Base-by-base conservation (phyloP, 257 asterid species). In the Solanum microdontum region DNA sequence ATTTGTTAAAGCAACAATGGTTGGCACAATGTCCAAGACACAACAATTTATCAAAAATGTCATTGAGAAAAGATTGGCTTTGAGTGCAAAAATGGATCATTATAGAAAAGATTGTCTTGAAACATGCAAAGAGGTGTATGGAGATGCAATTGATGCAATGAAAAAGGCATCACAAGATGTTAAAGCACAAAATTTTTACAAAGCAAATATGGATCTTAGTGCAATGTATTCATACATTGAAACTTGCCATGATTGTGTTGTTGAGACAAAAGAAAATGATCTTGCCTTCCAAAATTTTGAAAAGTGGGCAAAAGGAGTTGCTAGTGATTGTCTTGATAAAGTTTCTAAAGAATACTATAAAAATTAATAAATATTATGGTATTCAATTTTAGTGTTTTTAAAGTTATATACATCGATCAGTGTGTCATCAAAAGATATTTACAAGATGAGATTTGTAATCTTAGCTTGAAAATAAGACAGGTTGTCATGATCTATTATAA, bases 171-270 rank as follows among this genome's bases (percentile, higher is more conserved):
- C 88, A 90, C 82, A 82, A 75, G 90, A 88, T 88, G 69, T 88
- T 2, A 14, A 36, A 5, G 23, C 62, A 2, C 87, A 91, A 10
- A 86, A 91, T 73, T 90, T 84, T 55, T 60, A 83, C 39, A 91
- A 89, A 88, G 93, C 93, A 8, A 88, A 87, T 62, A 76, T 91
- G 9, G 92, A 90, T 82, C 69, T 90, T 11, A 76, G 91, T 82
- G 92, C 92, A 15, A 79, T 90, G 84, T 23, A 62, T 83, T 77
- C 89, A 21, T 48, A 84, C 75, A 21, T 90, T 28, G 92, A 89
- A 15, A 89, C 91, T 13, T 91, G 93, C 83, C 55, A 77, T 40
- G 93, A 91, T 3, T 91, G 93, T 87, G 13, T 86, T 62, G 8
- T 7, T 4, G 86, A 79, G 13, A 60, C 72, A 32, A 66, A 43